phyloP scores from a whole-genome alignment of 768 basidiomycete species.

The Psilocybe sp. region DNA sequence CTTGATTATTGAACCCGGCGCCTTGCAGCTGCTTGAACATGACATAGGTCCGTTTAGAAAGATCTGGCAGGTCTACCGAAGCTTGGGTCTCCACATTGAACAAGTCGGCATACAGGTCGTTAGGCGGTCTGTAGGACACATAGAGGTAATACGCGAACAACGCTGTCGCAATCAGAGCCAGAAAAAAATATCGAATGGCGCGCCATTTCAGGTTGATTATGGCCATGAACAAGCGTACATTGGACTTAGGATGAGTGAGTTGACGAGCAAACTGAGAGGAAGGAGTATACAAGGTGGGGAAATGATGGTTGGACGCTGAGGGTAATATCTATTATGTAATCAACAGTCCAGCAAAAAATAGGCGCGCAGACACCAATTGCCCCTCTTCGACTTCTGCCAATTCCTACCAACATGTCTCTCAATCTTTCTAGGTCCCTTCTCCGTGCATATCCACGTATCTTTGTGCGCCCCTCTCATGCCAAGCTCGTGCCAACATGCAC shows the following conservation, averaged over 20 bases:
- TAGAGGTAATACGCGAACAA: conserved; percentile 30
- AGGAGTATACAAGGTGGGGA: no score
- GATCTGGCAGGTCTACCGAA: conserved; percentile 26
- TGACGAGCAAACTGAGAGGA: no score
- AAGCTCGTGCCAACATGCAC: no score
- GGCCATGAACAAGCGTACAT: background rate
- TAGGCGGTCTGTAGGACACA: conserved; percentile 33
- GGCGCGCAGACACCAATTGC: background rate
- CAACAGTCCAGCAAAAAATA: background rate
- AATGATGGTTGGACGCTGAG: no score
- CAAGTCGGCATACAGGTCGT: conserved; percentile 32
- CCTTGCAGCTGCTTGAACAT: conserved; percentile 44
- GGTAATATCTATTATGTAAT: no score
- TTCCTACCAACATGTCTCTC: no score
- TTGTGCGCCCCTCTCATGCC: no score
- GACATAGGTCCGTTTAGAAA: conserved; percentile 30
- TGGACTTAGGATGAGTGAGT: no score
- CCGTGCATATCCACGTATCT: no score
- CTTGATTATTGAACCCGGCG: conserved; percentile 50
- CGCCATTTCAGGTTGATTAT: conserved; percentile 14
- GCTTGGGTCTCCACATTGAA: conserved; percentile 25
- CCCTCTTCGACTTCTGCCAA: background rate
- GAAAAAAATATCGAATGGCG: conserved; percentile 13
- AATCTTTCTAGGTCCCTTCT: no score
- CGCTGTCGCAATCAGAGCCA: conserved; percentile 10